These are phyloP conservation scores for Penstemon newberryi DNA, from an alignment of 257 asterid species.

Conservation along the genomic window DNA sequence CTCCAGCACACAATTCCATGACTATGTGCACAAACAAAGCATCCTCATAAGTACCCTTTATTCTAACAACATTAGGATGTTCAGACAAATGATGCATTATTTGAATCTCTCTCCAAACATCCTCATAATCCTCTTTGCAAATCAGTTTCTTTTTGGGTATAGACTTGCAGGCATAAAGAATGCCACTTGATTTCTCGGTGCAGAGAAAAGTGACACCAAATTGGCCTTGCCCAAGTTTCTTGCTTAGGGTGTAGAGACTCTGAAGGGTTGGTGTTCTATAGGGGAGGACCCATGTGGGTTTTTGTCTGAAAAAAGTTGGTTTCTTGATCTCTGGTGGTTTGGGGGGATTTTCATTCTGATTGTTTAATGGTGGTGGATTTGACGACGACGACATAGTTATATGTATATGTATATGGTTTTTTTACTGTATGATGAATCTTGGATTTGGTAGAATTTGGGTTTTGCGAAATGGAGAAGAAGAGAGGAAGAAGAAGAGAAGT, in stretches of 20 bases:
- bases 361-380: conserved; percentile 35
- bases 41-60: conserved; percentile 75
- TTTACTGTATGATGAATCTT: too few relatives aligned
- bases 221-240: conserved; percentile 63
- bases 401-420: too few relatives aligned
- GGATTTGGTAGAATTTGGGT: too few relatives aligned
- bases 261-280: conserved; percentile 47
- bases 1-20: conserved; percentile 36
- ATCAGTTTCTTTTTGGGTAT: conserved; percentile 61
- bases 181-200: conserved; percentile 53
- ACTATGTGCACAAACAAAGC: conserved; percentile 64
- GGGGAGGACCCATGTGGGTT: conserved; percentile 58
- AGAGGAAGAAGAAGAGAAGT: too few relatives aligned
- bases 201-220: conserved; percentile 59
- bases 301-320: conserved; percentile 34
- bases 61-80: conserved; percentile 73
- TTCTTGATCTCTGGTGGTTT: conserved; percentile 38
- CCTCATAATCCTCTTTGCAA: conserved; percentile 58
- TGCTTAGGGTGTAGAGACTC: conserved; percentile 46
- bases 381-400: conserved; percentile 39
- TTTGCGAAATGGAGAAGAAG: too few relatives aligned
- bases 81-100: conserved; percentile 69
- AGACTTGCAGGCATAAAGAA: conserved; percentile 58
- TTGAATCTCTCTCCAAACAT: conserved; percentile 73
- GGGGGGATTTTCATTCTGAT: conserved; percentile 14